Conservation (phyloP, 345 rosid genomes). For the Brassica carinata region DNA sequence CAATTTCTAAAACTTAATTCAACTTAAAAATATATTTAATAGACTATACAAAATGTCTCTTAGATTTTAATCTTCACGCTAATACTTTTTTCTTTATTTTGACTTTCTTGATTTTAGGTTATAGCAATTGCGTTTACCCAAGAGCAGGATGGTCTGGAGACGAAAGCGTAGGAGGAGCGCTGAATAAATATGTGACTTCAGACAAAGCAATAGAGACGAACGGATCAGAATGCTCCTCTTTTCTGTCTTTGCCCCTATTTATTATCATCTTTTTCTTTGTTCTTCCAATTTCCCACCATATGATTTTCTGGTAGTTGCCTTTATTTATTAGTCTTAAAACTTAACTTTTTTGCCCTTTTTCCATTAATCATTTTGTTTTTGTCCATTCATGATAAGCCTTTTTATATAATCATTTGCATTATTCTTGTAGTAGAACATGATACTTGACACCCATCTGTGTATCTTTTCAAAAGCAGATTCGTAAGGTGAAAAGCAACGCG, state of each 20-base stretch:
- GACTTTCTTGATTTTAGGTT: conserved; percentile 45
- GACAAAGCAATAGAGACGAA: conserved; percentile 21
- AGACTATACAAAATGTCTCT: neutral
- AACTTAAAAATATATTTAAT: neutral
- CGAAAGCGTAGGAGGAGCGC: conserved; percentile 1
- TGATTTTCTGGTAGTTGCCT: neutral
- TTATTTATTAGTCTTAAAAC: neutral
- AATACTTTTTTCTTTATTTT: neutral
- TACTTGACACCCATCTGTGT: neutral
- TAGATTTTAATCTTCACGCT: neutral
- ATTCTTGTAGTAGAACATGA: neutral
- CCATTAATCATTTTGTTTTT: conserved; percentile 10
- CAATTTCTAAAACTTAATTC: neutral
- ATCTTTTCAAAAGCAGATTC: conserved; percentile 28
- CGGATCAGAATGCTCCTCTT: conserved; percentile 10
- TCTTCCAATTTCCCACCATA: neutral
- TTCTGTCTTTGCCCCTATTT: conserved; percentile 9
- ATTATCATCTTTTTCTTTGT: neutral
- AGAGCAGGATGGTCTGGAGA: conserved; percentile 44
- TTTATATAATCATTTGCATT: neutral
- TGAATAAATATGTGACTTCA: conserved; percentile 36
- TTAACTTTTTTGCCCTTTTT: neutral
- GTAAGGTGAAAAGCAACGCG: neutral
- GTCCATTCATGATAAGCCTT: neutral
- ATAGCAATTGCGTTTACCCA: conserved; percentile 56